Evolutionary conservation across 805 yeast species (phyloP), one percentile per base, ranked within the genome.

Genomic region (Saccharomycopsis sp.): DNA sequence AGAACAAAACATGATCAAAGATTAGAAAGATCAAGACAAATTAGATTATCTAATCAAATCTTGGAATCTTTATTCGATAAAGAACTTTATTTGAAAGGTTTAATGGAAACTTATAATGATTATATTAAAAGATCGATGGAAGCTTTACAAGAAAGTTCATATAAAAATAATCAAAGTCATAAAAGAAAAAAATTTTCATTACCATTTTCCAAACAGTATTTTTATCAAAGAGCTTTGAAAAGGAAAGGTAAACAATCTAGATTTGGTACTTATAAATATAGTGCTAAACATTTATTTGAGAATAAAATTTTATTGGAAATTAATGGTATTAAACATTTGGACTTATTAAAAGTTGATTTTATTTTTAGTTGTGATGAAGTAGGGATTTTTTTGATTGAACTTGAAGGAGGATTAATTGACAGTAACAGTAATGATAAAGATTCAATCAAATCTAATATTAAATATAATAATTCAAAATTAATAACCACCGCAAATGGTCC

Each of bases 211-310:
- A 83, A 74, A 53, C 89, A 83, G 50, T 80, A 77, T 57, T 79
- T 79, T 60, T 79, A 81, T 53, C 81, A 77, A 55, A 62, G 87
- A 25, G 83, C 78, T 48, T 61, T 83, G 50, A 76, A 76, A 52
- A 75, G 70, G 60, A 58, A 67, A 15, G 85, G 86, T 27, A 66
- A 79, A 36, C 58, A 79, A 30, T 85, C 89, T 1, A 72, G 71
- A 53, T 83, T 78, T 58, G 94, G 95, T 3, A 74, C 84, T 1
- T 81, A 72, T 63, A 77, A 77, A 55, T 83, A 84, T 61, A 71
- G 85, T 0, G 79, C 85, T 3, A 79, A 80, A 49, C 79, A 77
- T 52, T 67, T 89, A 29, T 64, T 72, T 52, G 96, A 87, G 43
- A 79, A 73, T 47, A 79, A 82, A 1, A 70, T 87, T 1, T 56